Percentiles rank a stretch among this genome's conserved stretches.
Evolutionary conservation across 2,329 filamentous ascomycete species (phyloP).

Genomic region (Sordariomycetes sp.): DNA sequence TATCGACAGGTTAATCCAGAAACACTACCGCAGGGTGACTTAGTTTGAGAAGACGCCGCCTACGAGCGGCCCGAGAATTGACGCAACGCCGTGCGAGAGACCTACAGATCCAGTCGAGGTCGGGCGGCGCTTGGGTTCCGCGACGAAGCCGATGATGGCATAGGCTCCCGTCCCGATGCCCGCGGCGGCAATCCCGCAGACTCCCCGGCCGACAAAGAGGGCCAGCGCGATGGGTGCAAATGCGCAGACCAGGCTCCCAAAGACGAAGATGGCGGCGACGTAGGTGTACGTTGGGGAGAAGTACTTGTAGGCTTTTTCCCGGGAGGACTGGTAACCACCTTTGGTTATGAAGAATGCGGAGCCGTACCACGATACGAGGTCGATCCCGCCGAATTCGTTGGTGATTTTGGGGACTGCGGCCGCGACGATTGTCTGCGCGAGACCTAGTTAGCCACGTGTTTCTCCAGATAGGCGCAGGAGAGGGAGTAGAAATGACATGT

Average conservation of each 20-base stretch:
- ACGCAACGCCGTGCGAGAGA: constrained; percentile 20
- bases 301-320: constrained; percentile 30
- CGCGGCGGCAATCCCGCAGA: constrained; percentile 30
- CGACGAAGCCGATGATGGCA: constrained; percentile 23
- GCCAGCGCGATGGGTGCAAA: constrained; percentile 28
- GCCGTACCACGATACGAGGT: constrained; percentile 37
- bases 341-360: constrained; percentile 39
- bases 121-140: constrained; percentile 11
- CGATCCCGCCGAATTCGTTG: constrained; percentile 25
- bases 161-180: constrained; percentile 31
- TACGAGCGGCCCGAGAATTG: constrained; percentile 11
- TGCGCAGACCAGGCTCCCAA: constrained; percentile 38
- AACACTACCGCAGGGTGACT: constrained; percentile 18
- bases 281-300: constrained; percentile 34
- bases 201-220: constrained; percentile 37
- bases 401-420: constrained; percentile 30
- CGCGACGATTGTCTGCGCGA: constrained; percentile 23
- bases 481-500: constrained; percentile 19
- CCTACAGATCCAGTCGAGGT: constrained; percentile 22
- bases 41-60: constrained; percentile 12
- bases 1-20: constrained; percentile 17
- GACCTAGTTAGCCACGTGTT: background rate
- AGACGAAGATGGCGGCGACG: constrained; percentile 31
- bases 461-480: background rate
- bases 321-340: constrained; percentile 29